Conservation (phyloP, 2,329 filamentous ascomycete genomes). For the Tetracladium maxilliforme region DNA sequence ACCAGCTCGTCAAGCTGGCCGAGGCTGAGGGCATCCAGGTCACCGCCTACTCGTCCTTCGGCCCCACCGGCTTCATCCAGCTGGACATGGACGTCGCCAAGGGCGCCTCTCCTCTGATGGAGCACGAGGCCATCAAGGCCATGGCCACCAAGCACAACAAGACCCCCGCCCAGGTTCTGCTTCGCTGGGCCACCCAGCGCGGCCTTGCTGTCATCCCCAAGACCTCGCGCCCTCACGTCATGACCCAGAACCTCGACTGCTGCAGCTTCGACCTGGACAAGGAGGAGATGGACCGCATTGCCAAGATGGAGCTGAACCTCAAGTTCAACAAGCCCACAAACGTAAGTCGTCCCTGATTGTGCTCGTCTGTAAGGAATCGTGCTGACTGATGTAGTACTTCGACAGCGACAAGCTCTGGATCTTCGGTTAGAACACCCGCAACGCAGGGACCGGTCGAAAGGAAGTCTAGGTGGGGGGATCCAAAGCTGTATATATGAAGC, state of each 20-base stretch:
- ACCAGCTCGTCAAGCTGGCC: slow-evolving; percentile 53
- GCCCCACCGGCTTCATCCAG: slow-evolving; percentile 65
- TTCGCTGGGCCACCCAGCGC: slow-evolving; percentile 56
- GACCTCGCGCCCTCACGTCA: slow-evolving; percentile 40
- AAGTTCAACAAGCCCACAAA: slow-evolving; percentile 67
- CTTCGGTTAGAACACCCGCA: too few relatives aligned
- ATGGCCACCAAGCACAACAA: slow-evolving; percentile 38
- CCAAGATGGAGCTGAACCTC: slow-evolving; percentile 46
- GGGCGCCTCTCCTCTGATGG: slow-evolving; percentile 53
- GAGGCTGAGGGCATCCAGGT: slow-evolving; percentile 56
- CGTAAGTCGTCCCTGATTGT: too few relatives aligned
- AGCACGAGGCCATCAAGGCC: slow-evolving; percentile 33
- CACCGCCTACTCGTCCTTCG: slow-evolving; percentile 76
- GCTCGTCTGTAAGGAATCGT: too few relatives aligned
- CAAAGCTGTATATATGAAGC: too few relatives aligned
- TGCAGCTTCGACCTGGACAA: slow-evolving; percentile 49
- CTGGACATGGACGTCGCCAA: slow-evolving; percentile 56
- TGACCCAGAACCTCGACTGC: slow-evolving; percentile 54
- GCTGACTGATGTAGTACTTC: too few relatives aligned
- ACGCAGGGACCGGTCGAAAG: too few relatives aligned
- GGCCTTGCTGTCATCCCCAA: slow-evolving; percentile 74
- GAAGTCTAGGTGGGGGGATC: too few relatives aligned
- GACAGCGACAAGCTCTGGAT: too few relatives aligned
- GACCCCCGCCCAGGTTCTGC: slow-evolving; percentile 49
- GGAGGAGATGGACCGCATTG: slow-evolving; percentile 53